Evolutionary conservation across 768 basidiomycete genomes (phyloP).

Genomic region (Clitopilus passeckerianus): DNA sequence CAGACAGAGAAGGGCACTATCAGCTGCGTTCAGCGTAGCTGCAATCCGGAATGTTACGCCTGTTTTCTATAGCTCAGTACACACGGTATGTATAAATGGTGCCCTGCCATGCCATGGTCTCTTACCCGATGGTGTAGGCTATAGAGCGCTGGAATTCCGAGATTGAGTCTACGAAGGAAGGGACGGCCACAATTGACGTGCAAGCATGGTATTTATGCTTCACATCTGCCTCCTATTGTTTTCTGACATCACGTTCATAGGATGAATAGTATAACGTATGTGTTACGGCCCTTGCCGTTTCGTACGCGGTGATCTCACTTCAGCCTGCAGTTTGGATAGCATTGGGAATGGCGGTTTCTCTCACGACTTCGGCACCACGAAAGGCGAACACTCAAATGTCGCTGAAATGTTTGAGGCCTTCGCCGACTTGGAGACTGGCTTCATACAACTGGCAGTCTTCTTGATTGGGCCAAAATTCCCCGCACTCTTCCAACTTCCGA

Average conservation of each 20-base stretch:
- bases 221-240: not conserved
- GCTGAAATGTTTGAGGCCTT: slow-evolving; percentile 35
- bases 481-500: slow-evolving; percentile 29
- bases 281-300: not conserved
- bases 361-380: slow-evolving; percentile 49
- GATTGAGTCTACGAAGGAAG: slow-evolving; percentile 19
- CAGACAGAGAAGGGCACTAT: slow-evolving; percentile 45
- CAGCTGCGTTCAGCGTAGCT: slow-evolving; percentile 48
- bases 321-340: slow-evolving; percentile 39
- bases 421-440: slow-evolving; percentile 16
- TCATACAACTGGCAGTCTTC: slow-evolving; percentile 22
- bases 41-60: slow-evolving; percentile 39
- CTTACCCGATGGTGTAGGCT: slow-evolving; percentile 13
- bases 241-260: slow-evolving; percentile 27
- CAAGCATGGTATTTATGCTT: slow-evolving; percentile 31
- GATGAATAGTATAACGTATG: slow-evolving; percentile 43
- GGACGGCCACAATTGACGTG: slow-evolving; percentile 33
- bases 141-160: slow-evolving; percentile 21
- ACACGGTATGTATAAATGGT: slow-evolving; percentile 27
- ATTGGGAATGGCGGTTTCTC: slow-evolving; percentile 58
- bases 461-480: slow-evolving; percentile 23
- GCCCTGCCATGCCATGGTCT: not conserved
- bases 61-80: slow-evolving; percentile 46
- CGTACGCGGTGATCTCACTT: not conserved
- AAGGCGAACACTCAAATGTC: slow-evolving; percentile 38